Percentiles rank a stretch among this genome's conserved stretches.
Conservation (phyloP, 805 yeast genomes). For the Ogataea methanolica region DNA sequence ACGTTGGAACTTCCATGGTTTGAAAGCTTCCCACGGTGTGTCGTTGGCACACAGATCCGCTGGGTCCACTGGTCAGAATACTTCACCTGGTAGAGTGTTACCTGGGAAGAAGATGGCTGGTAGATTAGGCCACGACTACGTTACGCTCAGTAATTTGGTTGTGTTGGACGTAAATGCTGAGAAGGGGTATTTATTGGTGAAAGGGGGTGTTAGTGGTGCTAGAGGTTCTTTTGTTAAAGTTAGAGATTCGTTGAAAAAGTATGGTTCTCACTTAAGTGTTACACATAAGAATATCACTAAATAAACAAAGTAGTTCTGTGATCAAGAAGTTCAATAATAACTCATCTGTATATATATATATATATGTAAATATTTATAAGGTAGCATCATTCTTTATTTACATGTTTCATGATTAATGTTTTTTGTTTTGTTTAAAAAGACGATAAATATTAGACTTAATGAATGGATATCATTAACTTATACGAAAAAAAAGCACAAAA, state of each 20-base stretch:
- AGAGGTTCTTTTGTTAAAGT: conserved; percentile 69
- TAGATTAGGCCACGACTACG: conserved; percentile 77
- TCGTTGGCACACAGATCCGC: conserved; percentile 91
- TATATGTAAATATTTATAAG: no score
- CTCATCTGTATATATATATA: background rate
- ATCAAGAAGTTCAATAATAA: background rate
- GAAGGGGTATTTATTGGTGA: conserved; percentile 74
- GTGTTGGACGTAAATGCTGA: conserved; percentile 78
- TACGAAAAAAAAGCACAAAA: background rate
- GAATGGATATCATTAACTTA: no score
- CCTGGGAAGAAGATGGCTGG: conserved; percentile 99
- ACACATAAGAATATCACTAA: background rate
- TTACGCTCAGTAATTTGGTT: conserved; percentile 71
- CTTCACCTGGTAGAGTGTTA: conserved; percentile 91
- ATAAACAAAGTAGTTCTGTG: background rate
- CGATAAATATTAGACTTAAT: no score
- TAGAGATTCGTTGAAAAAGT: conserved; percentile 66
- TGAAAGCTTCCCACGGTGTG: conserved; percentile 92
- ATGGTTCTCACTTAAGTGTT: conserved; percentile 25
- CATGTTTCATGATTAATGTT: no score
- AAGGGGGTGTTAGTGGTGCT: conserved; percentile 92
- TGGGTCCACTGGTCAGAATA: conserved; percentile 95
- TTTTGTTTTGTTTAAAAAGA: no score
- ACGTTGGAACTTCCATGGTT: conserved; percentile 84
- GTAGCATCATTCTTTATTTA: no score